A percentile compares a stretch with the other conserved stretches of the same genome.
Conservation (phyloP, 73 alveolate genomes). For the Tetrahymena elliotti region DNA sequence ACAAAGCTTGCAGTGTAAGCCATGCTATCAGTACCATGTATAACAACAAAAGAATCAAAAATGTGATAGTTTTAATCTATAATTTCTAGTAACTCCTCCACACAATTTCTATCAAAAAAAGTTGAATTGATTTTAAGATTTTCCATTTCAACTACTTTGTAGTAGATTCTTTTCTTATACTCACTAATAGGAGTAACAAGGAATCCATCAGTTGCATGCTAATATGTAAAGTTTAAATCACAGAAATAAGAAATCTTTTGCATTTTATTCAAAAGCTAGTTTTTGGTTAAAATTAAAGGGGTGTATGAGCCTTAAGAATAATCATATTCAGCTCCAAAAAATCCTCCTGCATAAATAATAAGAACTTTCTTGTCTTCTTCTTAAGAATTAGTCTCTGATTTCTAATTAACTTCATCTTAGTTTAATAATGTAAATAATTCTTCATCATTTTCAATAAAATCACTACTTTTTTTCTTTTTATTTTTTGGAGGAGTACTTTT, state of each 20-base stretch:
- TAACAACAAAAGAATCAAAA: slow-evolving; percentile 40
- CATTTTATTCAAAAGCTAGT: background rate
- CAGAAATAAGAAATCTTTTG: slow-evolving; percentile 16
- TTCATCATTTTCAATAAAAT: background rate
- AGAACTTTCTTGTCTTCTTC: slow-evolving; percentile 19
- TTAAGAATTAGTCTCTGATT: background rate
- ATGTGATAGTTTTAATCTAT: slow-evolving; percentile 38
- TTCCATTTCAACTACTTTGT: slow-evolving; percentile 32
- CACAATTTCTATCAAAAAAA: background rate
- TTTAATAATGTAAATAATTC: background rate
- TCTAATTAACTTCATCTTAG: background rate
- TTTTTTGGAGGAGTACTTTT: background rate
- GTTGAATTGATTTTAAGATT: background rate
- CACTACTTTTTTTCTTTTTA: background rate
- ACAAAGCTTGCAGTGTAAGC: slow-evolving; percentile 41
- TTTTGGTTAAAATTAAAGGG: slow-evolving; percentile 2
- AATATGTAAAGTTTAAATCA: slow-evolving; percentile 26
- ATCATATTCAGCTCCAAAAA: slow-evolving; percentile 28
- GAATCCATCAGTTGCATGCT: slow-evolving; percentile 28
- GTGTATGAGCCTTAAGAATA: background rate
- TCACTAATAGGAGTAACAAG: slow-evolving; percentile 25
- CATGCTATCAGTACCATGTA: slow-evolving; percentile 50
- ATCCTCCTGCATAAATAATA: slow-evolving; percentile 31
- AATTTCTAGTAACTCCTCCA: slow-evolving; percentile 11
- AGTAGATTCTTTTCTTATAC: slow-evolving; percentile 18